These are phyloP conservation scores for Candida glaebosa DNA, from an alignment of 805 yeast species.

Conservation along the genomic window DNA sequence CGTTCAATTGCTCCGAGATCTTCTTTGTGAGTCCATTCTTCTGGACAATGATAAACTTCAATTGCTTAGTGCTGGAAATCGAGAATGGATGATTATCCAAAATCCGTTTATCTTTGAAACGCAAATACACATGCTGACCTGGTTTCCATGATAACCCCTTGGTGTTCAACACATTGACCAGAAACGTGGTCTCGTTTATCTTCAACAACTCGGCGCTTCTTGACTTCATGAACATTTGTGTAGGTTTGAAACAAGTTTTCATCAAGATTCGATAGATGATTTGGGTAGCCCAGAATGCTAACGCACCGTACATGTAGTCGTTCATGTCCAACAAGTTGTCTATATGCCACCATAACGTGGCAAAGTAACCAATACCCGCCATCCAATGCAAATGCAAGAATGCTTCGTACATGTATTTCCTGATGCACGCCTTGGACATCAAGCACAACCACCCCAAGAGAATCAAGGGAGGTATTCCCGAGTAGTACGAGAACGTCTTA, in stretches of 20 bases:
- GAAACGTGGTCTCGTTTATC: conserved; percentile 23
- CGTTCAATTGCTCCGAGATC: conserved; percentile 28
- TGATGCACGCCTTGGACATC: conserved; percentile 36
- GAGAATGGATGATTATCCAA: conserved; percentile 59
- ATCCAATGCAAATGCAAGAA: conserved; percentile 55
- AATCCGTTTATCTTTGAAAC: conserved; percentile 42
- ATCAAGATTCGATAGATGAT: conserved; percentile 42
- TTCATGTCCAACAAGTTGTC: conserved; percentile 30
- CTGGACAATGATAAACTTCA: conserved; percentile 46
- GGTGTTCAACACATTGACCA: conserved; percentile 32
- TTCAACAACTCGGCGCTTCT: conserved; percentile 30
- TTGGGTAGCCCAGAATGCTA: conserved; percentile 51
- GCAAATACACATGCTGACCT: conserved; percentile 53
- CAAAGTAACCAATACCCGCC: conserved; percentile 46
- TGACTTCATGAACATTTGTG: conserved; percentile 34
- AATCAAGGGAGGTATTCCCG: conserved; percentile 50
- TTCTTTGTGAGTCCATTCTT: conserved; percentile 44
- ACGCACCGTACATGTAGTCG: conserved; percentile 46
- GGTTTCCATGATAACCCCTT: conserved; percentile 44
- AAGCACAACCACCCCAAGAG: conserved; percentile 42
- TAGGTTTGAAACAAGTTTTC: conserved; percentile 47
- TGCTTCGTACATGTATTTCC: conserved; percentile 42
- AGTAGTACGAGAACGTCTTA: conserved; percentile 15
- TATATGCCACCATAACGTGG: conserved; percentile 45
- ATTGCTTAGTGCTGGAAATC: conserved; percentile 33